Evolutionary conservation across 805 yeast genomes (phyloP).

Genomic region (Starmerella gropengiesseri): DNA sequence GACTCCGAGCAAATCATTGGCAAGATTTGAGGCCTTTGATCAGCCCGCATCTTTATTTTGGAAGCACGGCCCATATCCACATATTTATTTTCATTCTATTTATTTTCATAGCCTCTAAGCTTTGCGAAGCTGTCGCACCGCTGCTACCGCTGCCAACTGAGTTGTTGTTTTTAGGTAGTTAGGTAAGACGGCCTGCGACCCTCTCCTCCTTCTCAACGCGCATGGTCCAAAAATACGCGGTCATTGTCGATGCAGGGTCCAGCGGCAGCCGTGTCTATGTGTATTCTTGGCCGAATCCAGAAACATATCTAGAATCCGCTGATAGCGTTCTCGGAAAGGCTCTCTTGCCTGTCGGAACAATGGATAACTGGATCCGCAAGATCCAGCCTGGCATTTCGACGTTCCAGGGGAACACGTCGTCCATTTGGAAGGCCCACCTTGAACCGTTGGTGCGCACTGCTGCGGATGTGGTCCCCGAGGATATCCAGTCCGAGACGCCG

Average conservation of each 20-base stretch:
- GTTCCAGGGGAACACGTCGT: constrained; percentile 41
- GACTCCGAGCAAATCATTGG: constrained; percentile 12
- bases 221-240: constrained; percentile 67
- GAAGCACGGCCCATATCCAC: background rate
- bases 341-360: constrained; percentile 62
- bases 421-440: constrained; percentile 65
- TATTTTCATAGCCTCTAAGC: no score
- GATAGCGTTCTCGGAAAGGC: constrained; percentile 32
- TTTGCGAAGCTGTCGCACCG: no score
- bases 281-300: constrained; percentile 63
- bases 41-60: no score
- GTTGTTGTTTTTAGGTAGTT: no score
- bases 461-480: constrained; percentile 53
- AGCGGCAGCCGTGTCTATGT: constrained; percentile 85
- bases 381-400: constrained; percentile 78
- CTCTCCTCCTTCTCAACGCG: constrained; percentile 1
- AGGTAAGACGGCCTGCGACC: background rate
- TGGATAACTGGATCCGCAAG: constrained; percentile 58
- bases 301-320: constrained; percentile 25
- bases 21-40: background rate
- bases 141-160: no score
- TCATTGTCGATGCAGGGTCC: constrained; percentile 90
- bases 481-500: constrained; percentile 58
- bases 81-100: background rate
- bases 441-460: constrained; percentile 58